phyloP scores from a whole-genome alignment of 352 stramenopile species.

The Pythium guiyangense region DNA sequence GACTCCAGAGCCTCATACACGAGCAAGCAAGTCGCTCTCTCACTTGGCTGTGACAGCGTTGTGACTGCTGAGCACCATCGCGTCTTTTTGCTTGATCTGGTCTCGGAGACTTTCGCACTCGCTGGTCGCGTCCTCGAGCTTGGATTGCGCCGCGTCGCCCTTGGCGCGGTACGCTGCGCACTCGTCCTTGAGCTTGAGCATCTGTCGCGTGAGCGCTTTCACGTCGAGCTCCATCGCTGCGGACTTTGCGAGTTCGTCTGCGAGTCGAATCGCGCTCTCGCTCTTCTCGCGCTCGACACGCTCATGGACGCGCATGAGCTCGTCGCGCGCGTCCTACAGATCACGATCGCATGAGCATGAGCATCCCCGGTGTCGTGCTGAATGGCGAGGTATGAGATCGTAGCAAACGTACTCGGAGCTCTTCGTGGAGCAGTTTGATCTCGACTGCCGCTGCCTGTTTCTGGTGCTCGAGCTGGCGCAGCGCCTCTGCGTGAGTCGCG shows the following conservation, averaged over 20 bases:
- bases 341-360: background rate
- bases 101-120: constrained; percentile 60
- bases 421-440: constrained; percentile 53
- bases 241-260: constrained; percentile 38
- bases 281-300: constrained; percentile 30
- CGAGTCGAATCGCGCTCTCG: constrained; percentile 37
- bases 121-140: constrained; percentile 40
- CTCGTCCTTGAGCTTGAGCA: constrained; percentile 44
- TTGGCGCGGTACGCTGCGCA: constrained; percentile 40
- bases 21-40: background rate
- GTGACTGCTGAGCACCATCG: constrained; percentile 57
- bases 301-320: constrained; percentile 35
- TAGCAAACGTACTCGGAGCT: constrained; percentile 42
- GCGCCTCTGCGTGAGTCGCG: constrained; percentile 28
- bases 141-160: constrained; percentile 52
- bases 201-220: constrained; percentile 42
- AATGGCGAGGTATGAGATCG: too few species aligned
- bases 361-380: background rate
- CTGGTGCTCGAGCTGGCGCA: constrained; percentile 56
- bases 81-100: constrained; percentile 73
- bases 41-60: constrained; percentile 51
- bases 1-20: background rate
- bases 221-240: constrained; percentile 50
- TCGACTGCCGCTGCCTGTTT: constrained; percentile 43
- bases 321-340: constrained; percentile 46